Evolutionary conservation across 352 stramenopile genomes (phyloP), one percentile per base, ranked within the genome.

Genomic region (Pythium periplocum): DNA sequence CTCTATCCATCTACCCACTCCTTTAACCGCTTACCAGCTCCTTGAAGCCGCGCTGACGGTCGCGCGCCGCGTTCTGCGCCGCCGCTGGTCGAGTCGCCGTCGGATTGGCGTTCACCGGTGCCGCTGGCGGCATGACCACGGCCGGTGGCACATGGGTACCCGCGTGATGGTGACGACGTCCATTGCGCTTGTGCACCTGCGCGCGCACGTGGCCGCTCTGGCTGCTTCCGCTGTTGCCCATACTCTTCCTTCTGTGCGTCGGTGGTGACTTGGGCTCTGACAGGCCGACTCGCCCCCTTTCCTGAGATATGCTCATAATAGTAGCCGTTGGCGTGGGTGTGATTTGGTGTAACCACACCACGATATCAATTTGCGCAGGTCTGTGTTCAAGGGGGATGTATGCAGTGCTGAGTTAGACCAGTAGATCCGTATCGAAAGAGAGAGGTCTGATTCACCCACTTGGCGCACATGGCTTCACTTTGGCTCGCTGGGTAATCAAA

Each of bases 201-300:
- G 53, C 66, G 71, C 60, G 48, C n/a, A 33, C 37, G 51, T 37
- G 4, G 50, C 53, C 51, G 39, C 62, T 54, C 48, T 64, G 59
- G 63, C 59, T 86, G 62, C 75, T 87, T 62, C 68, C 74, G 56
- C 71, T 86, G 73, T 89, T 89, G 67, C 78, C 78, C 78, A 89
- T 89, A 40, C 42, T 2, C 17, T 26, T 26, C 17, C 17, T 26
- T 26, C 17, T 26, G 17, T 26, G 17, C 17, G 17, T 26, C 17
- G 17, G 17, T 26, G 17, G 17, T 26, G 17, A 26, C 17, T 26
- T 26, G 17, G 17, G 17, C 17, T 26, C 17, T 26, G 17, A 26
- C 17, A 0, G 17, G 17, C 17, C 17, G 17, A 26, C 17, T 26
- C 17, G 17, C 17, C 17, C 17, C 17, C 38, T 42, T 42, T 42